phyloP scores from a whole-genome alignment of 805 yeast species.

The Candida dendrica region DNA sequence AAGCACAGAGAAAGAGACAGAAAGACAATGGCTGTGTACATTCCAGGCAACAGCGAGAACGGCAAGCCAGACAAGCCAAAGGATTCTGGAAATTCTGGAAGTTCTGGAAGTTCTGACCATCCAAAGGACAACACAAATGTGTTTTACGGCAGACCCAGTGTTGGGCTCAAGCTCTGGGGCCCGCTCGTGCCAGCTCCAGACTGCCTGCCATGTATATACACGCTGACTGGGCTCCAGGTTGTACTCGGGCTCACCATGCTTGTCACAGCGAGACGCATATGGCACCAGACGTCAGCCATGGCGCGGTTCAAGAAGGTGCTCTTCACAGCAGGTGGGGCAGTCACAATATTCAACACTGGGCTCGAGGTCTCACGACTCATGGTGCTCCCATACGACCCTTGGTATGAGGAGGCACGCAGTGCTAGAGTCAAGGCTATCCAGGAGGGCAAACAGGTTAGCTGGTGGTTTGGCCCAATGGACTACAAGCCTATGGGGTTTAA shows the following conservation, averaged over 20 bases:
- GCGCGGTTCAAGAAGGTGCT: slow-evolving; percentile 23
- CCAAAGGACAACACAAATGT: not conserved
- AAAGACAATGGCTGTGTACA: slow-evolving; percentile 2
- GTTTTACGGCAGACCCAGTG: slow-evolving; percentile 41
- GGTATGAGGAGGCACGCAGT: slow-evolving; percentile 59
- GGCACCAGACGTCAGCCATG: slow-evolving; percentile 19
- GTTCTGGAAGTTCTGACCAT: not conserved
- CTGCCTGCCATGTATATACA: slow-evolving; percentile 44
- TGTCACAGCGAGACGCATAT: slow-evolving; percentile 15
- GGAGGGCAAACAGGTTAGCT: slow-evolving; percentile 40
- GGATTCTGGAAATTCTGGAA: slow-evolving; percentile 4
- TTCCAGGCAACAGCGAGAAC: not conserved
- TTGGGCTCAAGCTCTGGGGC: slow-evolving; percentile 60
- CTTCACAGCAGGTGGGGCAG: slow-evolving; percentile 35
- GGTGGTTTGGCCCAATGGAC: slow-evolving; percentile 65
- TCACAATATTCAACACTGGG: slow-evolving; percentile 44
- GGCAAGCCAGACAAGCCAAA: too few relatives aligned
- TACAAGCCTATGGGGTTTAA: slow-evolving; percentile 42
- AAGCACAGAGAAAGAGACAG: too few relatives aligned
- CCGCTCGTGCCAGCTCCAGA: slow-evolving; percentile 72
- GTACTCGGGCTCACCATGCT: slow-evolving; percentile 34
- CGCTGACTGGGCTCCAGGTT: slow-evolving; percentile 47
- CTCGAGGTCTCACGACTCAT: slow-evolving; percentile 51
- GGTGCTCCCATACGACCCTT: slow-evolving; percentile 50
- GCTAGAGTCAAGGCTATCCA: slow-evolving; percentile 40